Evolutionary conservation across 352 stramenopile species (phyloP).

Genomic region (Globisporangium cystogenes): DNA sequence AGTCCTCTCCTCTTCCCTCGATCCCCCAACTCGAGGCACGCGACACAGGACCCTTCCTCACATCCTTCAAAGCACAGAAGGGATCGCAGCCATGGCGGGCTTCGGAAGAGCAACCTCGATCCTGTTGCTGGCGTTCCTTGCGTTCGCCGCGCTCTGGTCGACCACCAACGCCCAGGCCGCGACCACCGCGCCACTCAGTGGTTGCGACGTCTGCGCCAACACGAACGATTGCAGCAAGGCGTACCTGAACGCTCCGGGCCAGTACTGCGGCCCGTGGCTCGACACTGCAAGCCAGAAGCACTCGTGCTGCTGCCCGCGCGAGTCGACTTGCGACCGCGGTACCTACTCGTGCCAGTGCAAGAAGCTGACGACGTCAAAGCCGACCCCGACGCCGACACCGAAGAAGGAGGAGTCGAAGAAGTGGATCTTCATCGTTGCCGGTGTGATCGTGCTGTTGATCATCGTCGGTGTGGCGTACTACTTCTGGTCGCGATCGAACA

Average conservation of each 20-base stretch:
- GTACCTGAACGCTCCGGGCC: constrained; percentile 30
- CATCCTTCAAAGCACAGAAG: background rate
- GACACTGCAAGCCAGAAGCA: constrained; percentile 25
- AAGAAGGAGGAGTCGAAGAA: constrained; percentile 22
- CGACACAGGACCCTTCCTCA: background rate
- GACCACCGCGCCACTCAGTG: constrained; percentile 5
- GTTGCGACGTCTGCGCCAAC: constrained; percentile 53
- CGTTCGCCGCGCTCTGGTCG: constrained; percentile 10
- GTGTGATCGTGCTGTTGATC: constrained; percentile 25
- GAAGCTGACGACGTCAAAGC: constrained; percentile 15
- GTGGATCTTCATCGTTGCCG: constrained; percentile 22
- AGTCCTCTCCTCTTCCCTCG: background rate
- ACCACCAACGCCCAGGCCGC: constrained; percentile 3
- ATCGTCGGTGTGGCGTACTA: constrained; percentile 31
- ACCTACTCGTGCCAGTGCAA: constrained; percentile 45
- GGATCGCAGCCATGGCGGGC: background rate
- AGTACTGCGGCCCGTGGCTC: constrained; percentile 56
- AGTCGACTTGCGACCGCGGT: constrained; percentile 25
- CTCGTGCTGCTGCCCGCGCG: constrained; percentile 47
- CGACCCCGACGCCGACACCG: constrained; percentile 23
- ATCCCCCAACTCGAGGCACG: background rate
- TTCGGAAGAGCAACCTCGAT: constrained; percentile 1
- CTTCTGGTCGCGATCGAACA: constrained; percentile 29
- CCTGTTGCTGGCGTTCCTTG: constrained; percentile 9
- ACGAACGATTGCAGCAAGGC: constrained; percentile 37